Conservation (phyloP, 768 basidiomycete species). For the Lentinula boryana region DNA sequence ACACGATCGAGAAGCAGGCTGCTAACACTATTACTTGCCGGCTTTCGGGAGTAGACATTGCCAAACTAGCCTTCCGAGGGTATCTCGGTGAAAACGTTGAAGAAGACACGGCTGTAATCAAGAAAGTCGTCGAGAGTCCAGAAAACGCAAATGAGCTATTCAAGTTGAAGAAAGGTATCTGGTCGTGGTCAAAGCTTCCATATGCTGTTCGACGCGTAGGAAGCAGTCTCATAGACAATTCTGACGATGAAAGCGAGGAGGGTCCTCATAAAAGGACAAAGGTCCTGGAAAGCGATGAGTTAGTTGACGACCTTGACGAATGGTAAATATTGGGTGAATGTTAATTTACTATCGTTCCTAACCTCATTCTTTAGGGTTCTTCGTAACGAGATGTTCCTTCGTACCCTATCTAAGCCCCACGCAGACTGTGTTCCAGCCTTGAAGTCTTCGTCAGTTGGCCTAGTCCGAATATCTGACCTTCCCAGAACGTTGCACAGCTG, state of each 20-base stretch:
- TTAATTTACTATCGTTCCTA: background rate
- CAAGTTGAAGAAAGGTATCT: background rate
- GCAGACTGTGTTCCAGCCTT: background rate
- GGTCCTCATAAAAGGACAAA: slow-evolving; percentile 8
- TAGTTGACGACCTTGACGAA: slow-evolving; percentile 12
- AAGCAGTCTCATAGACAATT: background rate
- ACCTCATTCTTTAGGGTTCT: slow-evolving; percentile 8
- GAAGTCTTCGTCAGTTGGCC: slow-evolving; percentile 8
- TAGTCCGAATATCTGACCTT: slow-evolving; percentile 8
- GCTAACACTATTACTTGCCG: background rate
- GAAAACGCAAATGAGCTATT: background rate
- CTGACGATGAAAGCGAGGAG: background rate
- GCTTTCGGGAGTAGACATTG: background rate
- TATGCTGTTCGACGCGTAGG: background rate
- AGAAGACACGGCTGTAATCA: background rate
- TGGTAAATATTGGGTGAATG: slow-evolving; percentile 1
- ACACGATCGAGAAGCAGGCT: background rate
- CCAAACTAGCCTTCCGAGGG: background rate
- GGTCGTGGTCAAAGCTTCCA: background rate
- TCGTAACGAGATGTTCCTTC: slow-evolving; percentile 10
- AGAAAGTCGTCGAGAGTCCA: background rate
- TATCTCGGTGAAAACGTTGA: background rate
- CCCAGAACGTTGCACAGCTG: background rate
- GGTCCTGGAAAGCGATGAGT: slow-evolving; percentile 9
- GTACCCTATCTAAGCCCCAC: slow-evolving; percentile 7